Base-by-base conservation (phyloP, 2,329 filamentous ascomycete species). In the Orbilia oligospora region DNA sequence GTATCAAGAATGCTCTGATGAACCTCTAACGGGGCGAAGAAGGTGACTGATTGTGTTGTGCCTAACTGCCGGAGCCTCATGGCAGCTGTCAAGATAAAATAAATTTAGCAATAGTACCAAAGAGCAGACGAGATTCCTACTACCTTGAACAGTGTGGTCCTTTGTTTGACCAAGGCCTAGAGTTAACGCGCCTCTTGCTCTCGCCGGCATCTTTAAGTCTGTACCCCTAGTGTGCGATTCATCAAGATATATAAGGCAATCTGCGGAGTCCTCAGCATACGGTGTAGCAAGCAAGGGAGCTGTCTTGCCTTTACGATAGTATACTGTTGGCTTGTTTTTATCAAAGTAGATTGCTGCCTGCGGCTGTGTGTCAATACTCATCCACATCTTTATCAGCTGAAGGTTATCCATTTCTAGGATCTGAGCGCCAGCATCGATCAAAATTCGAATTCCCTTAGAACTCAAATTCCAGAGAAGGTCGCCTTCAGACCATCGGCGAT, bases 31-130 rank as follows among this genome's bases (percentile, higher is more conserved):
- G 89, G 83, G 0, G 82, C 81, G 22, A 83, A 83, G 46, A 83
- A 92, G 0, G 88, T 84, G 0, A 93, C 87, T 0, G 88, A 89
- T 80, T 94, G 91, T 0, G 90, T 90, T 1, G 88, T 84, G 0
- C 90, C 91, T 0, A 94, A 85, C 72, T 90, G 89, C 9, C 91
- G 84, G 88, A 93, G 90, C 18, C 91, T 84, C 89, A 91, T 92
- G 8, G 64, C 64, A 12, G 64, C 64, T 68, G 27, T 51, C 10
- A 14, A 41, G 1, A 53, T 6, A 30, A 36, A 36, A 30, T 6
- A 8, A 51, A 46, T 22, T 30, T 66, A 48, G 36, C 30, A 14
- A 16, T 24, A 22, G 22, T 14, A 14, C 9, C 8, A 14, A 8
- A 46, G 38, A 33, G n/a, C 55, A 5, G 33, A 20, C 8, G 30